Percentiles rank a stretch among this genome's conserved stretches.
Evolutionary conservation across 2,329 filamentous ascomycete genomes (phyloP).

Genomic region (Zymoseptoria pseudotritici): DNA sequence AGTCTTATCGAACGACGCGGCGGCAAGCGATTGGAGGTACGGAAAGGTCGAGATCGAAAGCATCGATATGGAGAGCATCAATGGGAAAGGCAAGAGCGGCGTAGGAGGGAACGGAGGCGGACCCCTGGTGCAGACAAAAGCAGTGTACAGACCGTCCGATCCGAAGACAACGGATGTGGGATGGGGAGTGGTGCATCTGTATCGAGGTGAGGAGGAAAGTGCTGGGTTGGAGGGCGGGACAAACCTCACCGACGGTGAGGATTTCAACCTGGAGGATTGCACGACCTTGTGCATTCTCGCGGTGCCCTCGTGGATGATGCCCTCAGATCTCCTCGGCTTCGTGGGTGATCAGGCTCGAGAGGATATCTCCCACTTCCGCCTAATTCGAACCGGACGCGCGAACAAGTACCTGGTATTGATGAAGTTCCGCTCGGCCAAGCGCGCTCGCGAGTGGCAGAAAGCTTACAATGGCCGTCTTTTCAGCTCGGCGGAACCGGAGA

Average conservation of each 20-base stretch:
- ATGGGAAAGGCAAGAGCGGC: constrained; percentile 33
- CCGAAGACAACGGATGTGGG: constrained; percentile 68
- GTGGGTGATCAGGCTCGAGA: constrained; percentile 80
- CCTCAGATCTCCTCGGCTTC: constrained; percentile 84
- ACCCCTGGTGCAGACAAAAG: constrained; percentile 69
- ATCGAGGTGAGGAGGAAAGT: constrained; percentile 74
- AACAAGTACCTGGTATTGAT: constrained; percentile 94
- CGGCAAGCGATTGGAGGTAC: constrained; percentile 69
- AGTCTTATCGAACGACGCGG: constrained; percentile 39
- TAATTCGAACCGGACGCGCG: constrained; percentile 81
- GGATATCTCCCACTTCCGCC: constrained; percentile 84
- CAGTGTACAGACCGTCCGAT: constrained; percentile 64
- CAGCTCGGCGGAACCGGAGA: constrained; percentile 68
- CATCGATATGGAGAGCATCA: constrained; percentile 58
- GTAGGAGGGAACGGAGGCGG: constrained; percentile 48
- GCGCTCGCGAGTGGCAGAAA: constrained; percentile 70
- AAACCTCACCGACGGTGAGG: constrained; percentile 19
- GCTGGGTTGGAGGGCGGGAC: constrained; percentile 50
- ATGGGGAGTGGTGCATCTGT: constrained; percentile 91
- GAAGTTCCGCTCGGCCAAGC: constrained; percentile 73
- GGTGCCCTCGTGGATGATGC: constrained; percentile 87
- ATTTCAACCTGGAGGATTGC: constrained; percentile 55
- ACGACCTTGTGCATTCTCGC: constrained; percentile 89
- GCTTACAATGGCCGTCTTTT: constrained; percentile 92
- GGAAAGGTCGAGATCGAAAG: constrained; percentile 71